Percentiles rank a stretch among this genome's conserved stretches.
Conservation (phyloP, 768 basidiomycete genomes). For the Tulasnella sp. region DNA sequence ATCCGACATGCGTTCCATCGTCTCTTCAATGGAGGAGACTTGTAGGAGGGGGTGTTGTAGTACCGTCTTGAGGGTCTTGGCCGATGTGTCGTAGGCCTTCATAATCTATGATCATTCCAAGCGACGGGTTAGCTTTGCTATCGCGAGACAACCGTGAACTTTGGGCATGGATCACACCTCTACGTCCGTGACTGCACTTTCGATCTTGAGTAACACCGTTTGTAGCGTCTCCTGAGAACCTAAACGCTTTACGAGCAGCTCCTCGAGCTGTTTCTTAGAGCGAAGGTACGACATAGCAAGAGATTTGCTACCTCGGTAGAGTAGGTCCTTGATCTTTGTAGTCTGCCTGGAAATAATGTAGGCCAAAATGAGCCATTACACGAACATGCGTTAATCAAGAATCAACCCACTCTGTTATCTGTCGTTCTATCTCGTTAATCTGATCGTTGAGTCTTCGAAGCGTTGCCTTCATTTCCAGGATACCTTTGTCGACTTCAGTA, state of each 20-base stretch:
- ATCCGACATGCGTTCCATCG: slow-evolving; percentile 78
- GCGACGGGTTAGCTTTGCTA: background rate
- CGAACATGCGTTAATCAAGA: background rate
- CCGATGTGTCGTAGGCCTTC: slow-evolving; percentile 74
- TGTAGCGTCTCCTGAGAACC: slow-evolving; percentile 64
- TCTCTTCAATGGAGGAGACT: slow-evolving; percentile 68
- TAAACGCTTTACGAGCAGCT: slow-evolving; percentile 62
- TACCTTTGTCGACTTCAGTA: slow-evolving; percentile 69
- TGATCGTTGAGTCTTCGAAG: slow-evolving; percentile 57
- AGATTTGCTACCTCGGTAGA: slow-evolving; percentile 60
- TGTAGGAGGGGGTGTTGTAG: slow-evolving; percentile 73
- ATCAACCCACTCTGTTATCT: slow-evolving; percentile 56
- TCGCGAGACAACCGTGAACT: background rate
- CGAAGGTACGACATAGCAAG: slow-evolving; percentile 69
- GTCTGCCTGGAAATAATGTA: slow-evolving; percentile 41
- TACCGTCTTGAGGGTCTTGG: slow-evolving; percentile 61
- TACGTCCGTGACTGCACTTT: slow-evolving; percentile 80
- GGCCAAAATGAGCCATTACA: background rate
- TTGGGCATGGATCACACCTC: slow-evolving; percentile 43
- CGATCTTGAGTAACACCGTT: slow-evolving; percentile 67
- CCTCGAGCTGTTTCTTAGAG: slow-evolving; percentile 71
- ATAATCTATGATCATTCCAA: slow-evolving; percentile 54
- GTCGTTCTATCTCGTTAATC: slow-evolving; percentile 53
- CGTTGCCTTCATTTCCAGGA: slow-evolving; percentile 68
- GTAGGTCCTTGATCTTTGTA: slow-evolving; percentile 49